Evolutionary conservation across 2,329 filamentous ascomycete genomes (phyloP).

Genomic region (Xylaria arbuscula): DNA sequence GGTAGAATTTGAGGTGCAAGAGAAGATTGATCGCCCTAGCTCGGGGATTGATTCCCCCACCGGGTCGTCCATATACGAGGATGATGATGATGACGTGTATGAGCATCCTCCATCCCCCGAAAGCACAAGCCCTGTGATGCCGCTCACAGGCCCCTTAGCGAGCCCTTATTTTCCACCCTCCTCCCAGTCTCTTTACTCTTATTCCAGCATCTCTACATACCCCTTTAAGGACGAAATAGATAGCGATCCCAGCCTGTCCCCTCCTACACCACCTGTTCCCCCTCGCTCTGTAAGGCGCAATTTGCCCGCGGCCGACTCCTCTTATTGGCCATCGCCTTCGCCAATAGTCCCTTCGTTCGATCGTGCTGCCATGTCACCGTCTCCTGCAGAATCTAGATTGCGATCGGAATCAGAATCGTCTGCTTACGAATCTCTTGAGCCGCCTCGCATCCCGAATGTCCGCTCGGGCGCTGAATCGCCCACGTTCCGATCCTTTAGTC

Average conservation of each 20-base stretch:
- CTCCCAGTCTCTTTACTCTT: constrained; percentile 23
- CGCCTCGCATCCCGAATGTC: constrained; percentile 36
- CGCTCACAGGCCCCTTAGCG: constrained; percentile 45
- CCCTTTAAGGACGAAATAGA: constrained; percentile 30
- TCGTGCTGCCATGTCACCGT: constrained; percentile 26
- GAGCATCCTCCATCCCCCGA: constrained; percentile 42
- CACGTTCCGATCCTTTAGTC: constrained; percentile 43
- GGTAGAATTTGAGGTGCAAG: constrained; percentile 10
- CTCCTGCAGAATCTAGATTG: constrained; percentile 29
- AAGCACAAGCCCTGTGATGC: constrained; percentile 45
- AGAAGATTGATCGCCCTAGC: background rate
- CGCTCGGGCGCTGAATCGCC: constrained; percentile 44
- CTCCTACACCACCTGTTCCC: constrained; percentile 27
- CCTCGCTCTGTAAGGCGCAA: constrained; percentile 35
- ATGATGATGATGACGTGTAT: constrained; percentile 32
- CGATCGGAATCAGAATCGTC: constrained; percentile 30
- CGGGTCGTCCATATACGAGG: constrained; percentile 39
- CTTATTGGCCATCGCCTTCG: constrained; percentile 38
- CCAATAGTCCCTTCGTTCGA: constrained; percentile 34
- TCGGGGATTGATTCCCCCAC: constrained; percentile 36
- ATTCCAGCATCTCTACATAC: constrained; percentile 19
- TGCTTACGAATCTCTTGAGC: constrained; percentile 25
- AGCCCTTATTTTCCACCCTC: constrained; percentile 41
- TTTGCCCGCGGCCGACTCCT: constrained; percentile 34
- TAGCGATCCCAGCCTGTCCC: constrained; percentile 17